Percentiles rank a stretch among this genome's conserved stretches.
phyloP scores from a whole-genome alignment of 1,284 basidiomycete species.

The Moniliophthora roreri region DNA sequence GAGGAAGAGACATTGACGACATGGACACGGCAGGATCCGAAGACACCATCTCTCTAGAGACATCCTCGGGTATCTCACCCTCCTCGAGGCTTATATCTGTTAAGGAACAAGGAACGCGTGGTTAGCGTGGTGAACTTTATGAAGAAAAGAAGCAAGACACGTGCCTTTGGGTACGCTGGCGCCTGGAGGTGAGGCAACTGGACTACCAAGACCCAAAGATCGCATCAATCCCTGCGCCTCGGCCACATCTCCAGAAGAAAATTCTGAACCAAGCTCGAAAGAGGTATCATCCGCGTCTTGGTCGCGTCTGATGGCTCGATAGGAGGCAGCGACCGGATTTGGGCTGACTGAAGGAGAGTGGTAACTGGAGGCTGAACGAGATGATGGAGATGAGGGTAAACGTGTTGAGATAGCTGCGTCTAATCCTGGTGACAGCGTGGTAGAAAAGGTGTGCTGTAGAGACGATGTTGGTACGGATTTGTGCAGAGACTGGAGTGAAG shows the following conservation, averaged over 20 bases:
- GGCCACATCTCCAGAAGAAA: slow-evolving; percentile 8
- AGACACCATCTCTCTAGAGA: background rate
- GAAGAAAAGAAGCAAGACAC: slow-evolving; percentile 1
- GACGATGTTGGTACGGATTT: slow-evolving; percentile 11
- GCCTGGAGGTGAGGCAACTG: slow-evolving; percentile 6
- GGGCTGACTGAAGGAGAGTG: background rate
- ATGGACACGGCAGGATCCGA: background rate
- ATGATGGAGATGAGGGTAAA: slow-evolving; percentile 3
- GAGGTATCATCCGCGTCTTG: slow-evolving; percentile 2
- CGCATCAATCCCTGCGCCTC: slow-evolving; percentile 9
- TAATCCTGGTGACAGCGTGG: background rate
- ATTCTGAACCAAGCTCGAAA: slow-evolving; percentile 5
- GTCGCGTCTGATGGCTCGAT: slow-evolving; percentile 4
- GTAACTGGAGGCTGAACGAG: slow-evolving; percentile 6
- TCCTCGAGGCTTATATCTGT: slow-evolving; percentile 9
- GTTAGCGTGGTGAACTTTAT: background rate
- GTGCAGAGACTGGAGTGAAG: slow-evolving; percentile 16
- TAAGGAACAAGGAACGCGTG: background rate
- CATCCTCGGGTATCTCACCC: slow-evolving; percentile 10
- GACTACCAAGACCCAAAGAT: slow-evolving; percentile 12
- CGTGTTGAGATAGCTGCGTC: background rate
- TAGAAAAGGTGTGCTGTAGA: background rate
- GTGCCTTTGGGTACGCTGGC: slow-evolving; percentile 4
- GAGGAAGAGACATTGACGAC: background rate
- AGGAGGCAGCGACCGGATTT: background rate